Percentiles rank a stretch among this genome's conserved stretches.
phyloP scores from a whole-genome alignment of 2,329 filamentous ascomycete species.

The Chrysosporium queenslandicum region DNA sequence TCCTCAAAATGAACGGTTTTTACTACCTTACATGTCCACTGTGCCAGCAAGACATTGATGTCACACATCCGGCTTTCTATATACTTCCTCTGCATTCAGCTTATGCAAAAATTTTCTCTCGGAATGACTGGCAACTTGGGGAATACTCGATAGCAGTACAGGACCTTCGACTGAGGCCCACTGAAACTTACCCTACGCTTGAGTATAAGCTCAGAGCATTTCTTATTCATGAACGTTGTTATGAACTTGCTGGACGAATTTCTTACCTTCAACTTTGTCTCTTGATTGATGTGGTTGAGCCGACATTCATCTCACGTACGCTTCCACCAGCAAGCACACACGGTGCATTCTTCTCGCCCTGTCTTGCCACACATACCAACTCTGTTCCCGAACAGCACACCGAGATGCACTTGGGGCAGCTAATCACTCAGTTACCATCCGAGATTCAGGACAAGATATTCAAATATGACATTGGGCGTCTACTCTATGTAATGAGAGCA shows the following conservation, averaged over 20 bases:
- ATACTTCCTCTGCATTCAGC: conserved; percentile 3
- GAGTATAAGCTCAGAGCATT: conserved; percentile 2
- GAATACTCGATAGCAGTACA: background rate
- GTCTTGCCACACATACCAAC: too few relatives aligned
- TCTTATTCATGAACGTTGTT: conserved; percentile 10
- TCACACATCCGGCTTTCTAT: background rate
- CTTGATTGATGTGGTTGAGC: conserved; percentile 9
- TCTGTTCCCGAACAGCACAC: background rate
- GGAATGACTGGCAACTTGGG: conserved; percentile 1
- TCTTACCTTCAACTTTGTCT: conserved; percentile 1
- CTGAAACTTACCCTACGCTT: conserved; percentile 5
- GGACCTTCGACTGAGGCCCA: background rate
- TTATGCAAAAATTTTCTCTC: background rate
- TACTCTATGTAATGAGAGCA: conserved; percentile 15
- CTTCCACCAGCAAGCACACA: background rate
- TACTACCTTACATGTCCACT: background rate
- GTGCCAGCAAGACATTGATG: background rate
- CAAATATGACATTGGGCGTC: conserved; percentile 14
- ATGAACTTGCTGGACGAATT: conserved; percentile 2
- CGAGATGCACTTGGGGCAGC: background rate
- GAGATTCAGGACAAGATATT: conserved; percentile 14
- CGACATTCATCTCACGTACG: conserved; percentile 7
- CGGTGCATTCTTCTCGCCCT: background rate
- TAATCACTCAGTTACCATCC: conserved; percentile 4
- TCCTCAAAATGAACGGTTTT: background rate